phyloP scores from a whole-genome alignment of 2,329 filamentous ascomycete species.

The Fonsecaea pugnacius region DNA sequence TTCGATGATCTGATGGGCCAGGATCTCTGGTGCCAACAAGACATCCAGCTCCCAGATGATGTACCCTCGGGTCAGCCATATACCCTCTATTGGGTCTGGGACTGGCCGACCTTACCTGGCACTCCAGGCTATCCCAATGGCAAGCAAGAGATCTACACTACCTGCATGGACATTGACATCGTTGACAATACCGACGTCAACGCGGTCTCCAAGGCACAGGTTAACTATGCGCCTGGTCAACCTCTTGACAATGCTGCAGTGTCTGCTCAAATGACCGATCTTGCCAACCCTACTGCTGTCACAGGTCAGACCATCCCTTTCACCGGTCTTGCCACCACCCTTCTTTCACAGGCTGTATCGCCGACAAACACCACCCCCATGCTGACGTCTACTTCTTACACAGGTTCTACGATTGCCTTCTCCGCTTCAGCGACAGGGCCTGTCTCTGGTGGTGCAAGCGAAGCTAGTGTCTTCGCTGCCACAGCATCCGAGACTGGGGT shows the following conservation, averaged over 20 bases:
- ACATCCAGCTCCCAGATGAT: conserved; percentile 73
- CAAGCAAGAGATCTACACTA: conserved; percentile 54
- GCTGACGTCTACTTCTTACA: conserved; percentile 16
- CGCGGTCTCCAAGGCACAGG: conserved; percentile 30
- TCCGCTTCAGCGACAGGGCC: conserved; percentile 32
- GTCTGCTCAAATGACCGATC: conserved; percentile 44
- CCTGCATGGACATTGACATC: conserved; percentile 55
- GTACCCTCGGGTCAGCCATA: conserved; percentile 67
- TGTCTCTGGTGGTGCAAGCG: conserved; percentile 30
- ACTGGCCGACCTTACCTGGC: conserved; percentile 71
- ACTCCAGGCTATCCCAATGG: conserved; percentile 45
- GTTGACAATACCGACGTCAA: conserved; percentile 34
- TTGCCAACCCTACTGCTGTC: conserved; percentile 39
- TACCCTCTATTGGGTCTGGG: conserved; percentile 96
- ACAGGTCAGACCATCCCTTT: conserved; percentile 33
- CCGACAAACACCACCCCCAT: background rate
- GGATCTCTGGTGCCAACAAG: conserved; percentile 78
- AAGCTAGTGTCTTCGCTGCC: conserved; percentile 32
- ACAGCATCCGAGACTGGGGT: conserved; percentile 22
- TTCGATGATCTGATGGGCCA: conserved; percentile 59
- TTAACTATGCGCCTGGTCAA: conserved; percentile 42
- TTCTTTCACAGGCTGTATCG: background rate
- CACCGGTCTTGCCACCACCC: conserved; percentile 8
- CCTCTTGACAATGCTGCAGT: conserved; percentile 47
- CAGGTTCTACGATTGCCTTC: conserved; percentile 32